phyloP scores from a whole-genome alignment of 208 protist species.

The Wallacemonas collosoma region DNA sequence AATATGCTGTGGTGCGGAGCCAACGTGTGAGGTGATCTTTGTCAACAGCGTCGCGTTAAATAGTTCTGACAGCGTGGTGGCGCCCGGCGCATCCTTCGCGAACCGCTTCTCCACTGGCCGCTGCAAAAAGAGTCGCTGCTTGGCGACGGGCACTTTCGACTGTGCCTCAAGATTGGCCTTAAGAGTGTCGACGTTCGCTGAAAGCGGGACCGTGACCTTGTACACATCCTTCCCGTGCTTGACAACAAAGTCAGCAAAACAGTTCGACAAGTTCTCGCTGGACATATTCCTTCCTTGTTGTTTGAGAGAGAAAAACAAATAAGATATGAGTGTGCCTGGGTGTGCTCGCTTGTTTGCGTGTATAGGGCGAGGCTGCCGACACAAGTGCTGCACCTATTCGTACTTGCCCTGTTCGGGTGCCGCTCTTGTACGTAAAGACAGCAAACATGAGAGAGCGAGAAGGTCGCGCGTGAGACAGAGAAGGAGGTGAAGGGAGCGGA shows the following conservation, averaged over 20 bases:
- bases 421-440: too few relatives aligned
- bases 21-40: conserved; percentile 27
- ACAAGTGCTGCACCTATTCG: too few relatives aligned
- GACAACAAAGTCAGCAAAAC: conserved; percentile 27
- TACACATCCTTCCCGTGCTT: conserved; percentile 23
- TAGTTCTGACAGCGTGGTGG: conserved; percentile 39
- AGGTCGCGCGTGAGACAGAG: too few relatives aligned
- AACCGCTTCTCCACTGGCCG: conserved; percentile 51
- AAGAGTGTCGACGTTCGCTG: conserved; percentile 47
- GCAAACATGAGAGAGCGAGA: too few relatives aligned
- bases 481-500: too few relatives aligned
- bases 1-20: conserved; percentile 32
- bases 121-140: conserved; percentile 76
- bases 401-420: too few relatives aligned
- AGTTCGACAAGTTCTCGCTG: neutral
- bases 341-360: too few relatives aligned
- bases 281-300: neutral
- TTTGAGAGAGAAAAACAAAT: neutral
- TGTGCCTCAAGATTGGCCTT: conserved; percentile 44
- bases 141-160: conserved; percentile 41
- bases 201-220: conserved; percentile 27
- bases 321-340: too few relatives aligned
- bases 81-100: conserved; percentile 31
- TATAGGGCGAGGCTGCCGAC: too few relatives aligned
- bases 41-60: conserved; percentile 27